Conservation (phyloP, 805 yeast genomes). For the Sugiyamaella floridensis region DNA sequence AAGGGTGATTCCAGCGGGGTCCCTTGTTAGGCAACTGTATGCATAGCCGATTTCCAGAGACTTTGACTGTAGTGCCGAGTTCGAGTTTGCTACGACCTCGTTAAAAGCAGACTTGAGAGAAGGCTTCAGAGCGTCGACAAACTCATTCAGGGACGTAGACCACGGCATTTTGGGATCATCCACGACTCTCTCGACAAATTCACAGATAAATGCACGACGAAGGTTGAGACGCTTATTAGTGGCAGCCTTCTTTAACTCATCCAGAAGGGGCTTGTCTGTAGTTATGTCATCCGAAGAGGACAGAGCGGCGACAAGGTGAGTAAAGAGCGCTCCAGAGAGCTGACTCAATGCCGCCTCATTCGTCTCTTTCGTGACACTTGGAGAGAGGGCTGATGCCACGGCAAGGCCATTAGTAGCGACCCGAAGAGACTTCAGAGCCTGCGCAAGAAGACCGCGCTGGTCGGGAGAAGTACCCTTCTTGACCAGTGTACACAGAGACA, state of each 20-base stretch:
- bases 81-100: constrained; percentile 47
- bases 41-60: constrained; percentile 43
- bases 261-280: constrained; percentile 21
- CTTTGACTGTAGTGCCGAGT: constrained; percentile 46
- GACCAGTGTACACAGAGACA: constrained; percentile 49
- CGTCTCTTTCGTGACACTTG: constrained; percentile 63
- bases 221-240: constrained; percentile 55
- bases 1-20: neutral
- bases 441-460: constrained; percentile 49
- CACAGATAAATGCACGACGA: constrained; percentile 60
- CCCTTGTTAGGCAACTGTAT: constrained; percentile 1
- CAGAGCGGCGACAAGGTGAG: constrained; percentile 35
- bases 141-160: constrained; percentile 8
- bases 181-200: constrained; percentile 37
- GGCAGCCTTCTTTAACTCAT: constrained; percentile 50
- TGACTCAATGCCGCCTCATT: constrained; percentile 57
- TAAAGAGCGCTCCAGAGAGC: constrained; percentile 44
- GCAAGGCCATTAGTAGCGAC: constrained; percentile 27
- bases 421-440: constrained; percentile 36
- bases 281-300: constrained; percentile 16
- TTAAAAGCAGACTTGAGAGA: constrained; percentile 30
- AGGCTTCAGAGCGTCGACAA: constrained; percentile 24
- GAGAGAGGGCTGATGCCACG: constrained; percentile 39
- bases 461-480: constrained; percentile 61
- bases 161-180: constrained; percentile 1